Evolutionary conservation across 2,329 filamentous ascomycete species (phyloP), one percentile per base, ranked within the genome.

Genomic region (Aaosphaeria pasadenensis): DNA sequence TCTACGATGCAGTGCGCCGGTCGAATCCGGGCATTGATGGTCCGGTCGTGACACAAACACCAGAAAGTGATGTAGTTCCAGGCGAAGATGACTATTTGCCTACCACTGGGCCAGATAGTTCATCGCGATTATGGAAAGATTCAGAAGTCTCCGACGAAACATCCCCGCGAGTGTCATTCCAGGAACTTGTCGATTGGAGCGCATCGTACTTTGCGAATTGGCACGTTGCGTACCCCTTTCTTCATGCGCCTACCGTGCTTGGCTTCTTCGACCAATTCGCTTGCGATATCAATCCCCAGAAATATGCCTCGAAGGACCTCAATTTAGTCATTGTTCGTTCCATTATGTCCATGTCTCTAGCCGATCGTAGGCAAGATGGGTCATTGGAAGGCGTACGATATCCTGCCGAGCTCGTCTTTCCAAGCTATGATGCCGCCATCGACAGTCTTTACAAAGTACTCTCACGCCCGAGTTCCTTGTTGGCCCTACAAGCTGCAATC

Each of bases 221-320:
- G 81, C 81, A 84, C 53, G 75, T 78, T 0, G 71, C 78, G 2
- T 77, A 81, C 39, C 81, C 81, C 0, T 83, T 81, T 46, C 66
- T 83, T 5, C 77, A 81, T 53, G 81, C 77, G 1, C 79, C 79
- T 1, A 71, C 74, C 4, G 65, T 82, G 2, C 64, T 83, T 2
- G 66, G 70, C 11, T 59, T 71, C 1, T 72, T 82, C 41, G 76
- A 81, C 50, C 62, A 63, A 17, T 55, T 75, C 6, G 68, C 74
- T n/a, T 57, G 60, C 3, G 50, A 55, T 9, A 71, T 72, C 0
- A 47, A 66, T 1, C 49, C 57, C 2, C 55, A 61, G 3, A 46
- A 73, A 0, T 57, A 55, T n/a, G 29, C 43, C 11, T 44, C 41
- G 3, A 38, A 48, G 28, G 55, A 62, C 13, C 62, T 71, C 11